Evolutionary conservation across 2,329 filamentous ascomycete species (phyloP).

Genomic region (Penicillium freii): DNA sequence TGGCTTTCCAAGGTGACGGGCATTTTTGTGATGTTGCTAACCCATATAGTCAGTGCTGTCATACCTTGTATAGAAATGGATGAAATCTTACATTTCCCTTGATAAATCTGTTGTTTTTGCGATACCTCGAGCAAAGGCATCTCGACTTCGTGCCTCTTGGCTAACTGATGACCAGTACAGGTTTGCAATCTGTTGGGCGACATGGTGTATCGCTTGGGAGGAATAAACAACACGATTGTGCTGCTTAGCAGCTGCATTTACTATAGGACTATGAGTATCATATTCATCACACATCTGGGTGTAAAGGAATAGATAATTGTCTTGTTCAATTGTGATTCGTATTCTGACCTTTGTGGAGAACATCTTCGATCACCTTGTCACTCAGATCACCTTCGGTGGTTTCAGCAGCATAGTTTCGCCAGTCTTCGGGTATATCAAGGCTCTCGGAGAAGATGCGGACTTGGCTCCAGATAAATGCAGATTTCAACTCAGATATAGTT

Average conservation of each 20-base stretch:
- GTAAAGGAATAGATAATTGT: not conserved
- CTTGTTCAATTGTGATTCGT: not conserved
- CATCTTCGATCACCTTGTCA: conserved; percentile 51
- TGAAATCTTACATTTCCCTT: conserved; percentile 33
- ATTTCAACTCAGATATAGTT: conserved; percentile 53
- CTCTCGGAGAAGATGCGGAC: conserved; percentile 53
- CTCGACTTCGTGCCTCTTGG: conserved; percentile 30
- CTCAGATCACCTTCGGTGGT: conserved; percentile 47
- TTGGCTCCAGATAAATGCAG: conserved; percentile 51
- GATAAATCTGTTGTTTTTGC: conserved; percentile 43
- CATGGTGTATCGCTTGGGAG: conserved; percentile 54
- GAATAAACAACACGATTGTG: conserved; percentile 56
- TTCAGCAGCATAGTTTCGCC: conserved; percentile 45
- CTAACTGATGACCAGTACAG: conserved; percentile 54
- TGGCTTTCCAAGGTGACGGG: conserved; percentile 37
- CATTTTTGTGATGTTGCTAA: conserved; percentile 41
- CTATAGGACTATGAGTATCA: conserved; percentile 31
- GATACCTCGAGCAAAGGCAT: conserved; percentile 29
- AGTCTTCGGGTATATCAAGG: conserved; percentile 48
- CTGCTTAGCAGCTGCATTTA: conserved; percentile 52
- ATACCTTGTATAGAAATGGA: not conserved
- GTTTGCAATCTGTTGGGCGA: conserved; percentile 55
- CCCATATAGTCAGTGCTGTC: conserved; percentile 5
- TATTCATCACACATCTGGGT: not conserved
- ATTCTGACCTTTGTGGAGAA: conserved; percentile 49